Percentiles rank a stretch among this genome's conserved stretches.
Evolutionary conservation across 2,329 filamentous ascomycete species (phyloP).

Genomic region (Ophiostoma angusticollis): DNA sequence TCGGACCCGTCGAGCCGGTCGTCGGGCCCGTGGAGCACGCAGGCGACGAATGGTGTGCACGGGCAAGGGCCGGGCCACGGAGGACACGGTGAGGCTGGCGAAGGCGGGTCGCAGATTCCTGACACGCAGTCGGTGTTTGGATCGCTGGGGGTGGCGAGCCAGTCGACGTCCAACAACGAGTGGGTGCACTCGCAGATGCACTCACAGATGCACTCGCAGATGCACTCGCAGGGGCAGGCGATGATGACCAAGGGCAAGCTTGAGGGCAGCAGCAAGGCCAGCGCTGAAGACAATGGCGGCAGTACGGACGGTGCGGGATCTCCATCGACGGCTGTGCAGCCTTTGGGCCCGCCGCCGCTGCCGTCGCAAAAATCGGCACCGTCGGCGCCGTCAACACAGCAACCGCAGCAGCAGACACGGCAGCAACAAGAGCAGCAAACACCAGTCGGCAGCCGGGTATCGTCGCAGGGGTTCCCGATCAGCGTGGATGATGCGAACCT

Average conservation of each 20-base stretch:
- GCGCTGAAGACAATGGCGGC: conserved; percentile 16
- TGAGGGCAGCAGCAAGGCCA: conserved; percentile 23
- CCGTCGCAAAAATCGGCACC: conserved; percentile 25
- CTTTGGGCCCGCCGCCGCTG: conserved; percentile 9
- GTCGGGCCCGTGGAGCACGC: conserved; percentile 51
- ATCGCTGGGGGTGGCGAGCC: conserved; percentile 26
- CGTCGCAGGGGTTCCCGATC: conserved; percentile 33
- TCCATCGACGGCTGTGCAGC: conserved; percentile 4
- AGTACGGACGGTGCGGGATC: not conserved
- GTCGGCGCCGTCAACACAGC: conserved; percentile 17
- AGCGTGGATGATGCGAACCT: conserved; percentile 38
- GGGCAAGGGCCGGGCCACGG: conserved; percentile 11
- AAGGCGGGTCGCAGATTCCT: conserved; percentile 34
- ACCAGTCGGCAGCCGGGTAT: conserved; percentile 23
- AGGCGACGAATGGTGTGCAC: conserved; percentile 56
- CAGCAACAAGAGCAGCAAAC: conserved; percentile 14
- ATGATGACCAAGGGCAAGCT: conserved; percentile 21
- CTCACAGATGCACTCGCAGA: conserved; percentile 44
- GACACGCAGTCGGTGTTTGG: conserved; percentile 36
- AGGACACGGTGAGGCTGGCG: conserved; percentile 15
- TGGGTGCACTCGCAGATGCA: conserved; percentile 49
- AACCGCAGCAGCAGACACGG: conserved; percentile 19
- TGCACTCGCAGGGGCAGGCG: too few species aligned
- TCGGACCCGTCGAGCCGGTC: conserved; percentile 55
- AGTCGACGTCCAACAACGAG: conserved; percentile 30